Evolutionary conservation across 129 eudicot genomes (phyloP), one percentile per base, ranked within the genome.

Genomic region (Pseudognaphalium luteoalbum): DNA sequence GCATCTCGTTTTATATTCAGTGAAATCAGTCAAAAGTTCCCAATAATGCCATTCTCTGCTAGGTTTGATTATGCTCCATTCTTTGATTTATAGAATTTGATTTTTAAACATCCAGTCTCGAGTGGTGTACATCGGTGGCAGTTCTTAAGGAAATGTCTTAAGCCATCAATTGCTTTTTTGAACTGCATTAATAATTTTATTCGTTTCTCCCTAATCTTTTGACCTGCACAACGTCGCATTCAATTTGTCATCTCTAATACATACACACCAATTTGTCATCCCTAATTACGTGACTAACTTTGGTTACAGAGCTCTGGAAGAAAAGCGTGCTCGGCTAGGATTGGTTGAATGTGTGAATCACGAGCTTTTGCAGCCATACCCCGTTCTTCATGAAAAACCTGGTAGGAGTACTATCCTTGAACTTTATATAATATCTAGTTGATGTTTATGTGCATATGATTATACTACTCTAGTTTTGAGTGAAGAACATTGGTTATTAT

Each of bases 11-110:
- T 90, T 72, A 93, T 93, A 7, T 93, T 93, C 42, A 93, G 97
- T 54, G 96, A 93, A 77, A 90, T 93, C 22, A 90, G 76, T 71
- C 97, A 90, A 81, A 93, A 90, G 42, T 90, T 90, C 79, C 98
- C 97, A 3, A 90, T 93, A 80, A 90, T 93, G 98, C 97, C 97
- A 19, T 93, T 93, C 39, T 83, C 96, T 30, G 97, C 97, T 28
- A 90, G 98, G 98, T 93, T 3, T 19, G 83, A 76, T 17, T 2
- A n/a, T 34, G 37, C 15, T 41, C 12, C 0, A 7, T 0, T 61
- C 0, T n/a, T 44, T 17, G 6, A 4, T 28, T 69, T 29, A 11
- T 15, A 7, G 3, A 65, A 12, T 34, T 1, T 65, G 10, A 19
- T 54, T 19, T 33, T 65, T 34, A 17, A 65, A 65, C 70, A 33